These are phyloP conservation scores for Oryza longistaminata DNA, from an alignment of 176 grass and related monocot genomes.

Conservation along the genomic window DNA sequence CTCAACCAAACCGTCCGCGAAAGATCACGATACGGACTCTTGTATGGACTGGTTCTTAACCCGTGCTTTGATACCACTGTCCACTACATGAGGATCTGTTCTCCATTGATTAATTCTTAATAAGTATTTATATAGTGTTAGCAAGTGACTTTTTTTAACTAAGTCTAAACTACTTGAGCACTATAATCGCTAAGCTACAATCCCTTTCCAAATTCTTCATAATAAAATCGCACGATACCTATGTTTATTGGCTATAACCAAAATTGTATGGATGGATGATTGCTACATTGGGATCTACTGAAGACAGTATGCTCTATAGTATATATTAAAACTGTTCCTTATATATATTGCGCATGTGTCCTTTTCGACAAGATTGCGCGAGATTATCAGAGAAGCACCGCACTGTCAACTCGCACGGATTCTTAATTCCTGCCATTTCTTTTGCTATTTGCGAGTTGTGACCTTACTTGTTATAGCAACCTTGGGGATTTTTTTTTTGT, in stretches of 20 bases:
- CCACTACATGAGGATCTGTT: no score
- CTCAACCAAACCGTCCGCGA: no score
- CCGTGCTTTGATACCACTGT: no score
- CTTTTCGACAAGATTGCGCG: background rate
- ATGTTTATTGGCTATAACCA: background rate
- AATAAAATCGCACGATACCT: background rate
- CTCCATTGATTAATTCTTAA: no score
- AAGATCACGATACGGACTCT: no score
- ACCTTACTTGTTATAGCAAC: background rate
- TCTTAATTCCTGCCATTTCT: background rate
- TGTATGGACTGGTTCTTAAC: no score
- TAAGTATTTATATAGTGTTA: no score
- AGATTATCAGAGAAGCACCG: background rate
- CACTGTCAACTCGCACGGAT: background rate
- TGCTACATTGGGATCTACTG: background rate
- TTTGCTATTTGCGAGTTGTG: background rate
- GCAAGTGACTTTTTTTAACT: no score
- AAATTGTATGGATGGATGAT: background rate
- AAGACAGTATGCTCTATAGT: background rate
- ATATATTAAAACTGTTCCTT: background rate
- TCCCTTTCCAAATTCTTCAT: background rate
- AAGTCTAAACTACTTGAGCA: no score
- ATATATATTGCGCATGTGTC: background rate
- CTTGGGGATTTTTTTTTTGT: background rate
- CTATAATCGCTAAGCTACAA: no score